These are phyloP conservation scores for Aegilops speltoides DNA, from an alignment of 176 grass and related monocot genomes.

Conservation along the genomic window DNA sequence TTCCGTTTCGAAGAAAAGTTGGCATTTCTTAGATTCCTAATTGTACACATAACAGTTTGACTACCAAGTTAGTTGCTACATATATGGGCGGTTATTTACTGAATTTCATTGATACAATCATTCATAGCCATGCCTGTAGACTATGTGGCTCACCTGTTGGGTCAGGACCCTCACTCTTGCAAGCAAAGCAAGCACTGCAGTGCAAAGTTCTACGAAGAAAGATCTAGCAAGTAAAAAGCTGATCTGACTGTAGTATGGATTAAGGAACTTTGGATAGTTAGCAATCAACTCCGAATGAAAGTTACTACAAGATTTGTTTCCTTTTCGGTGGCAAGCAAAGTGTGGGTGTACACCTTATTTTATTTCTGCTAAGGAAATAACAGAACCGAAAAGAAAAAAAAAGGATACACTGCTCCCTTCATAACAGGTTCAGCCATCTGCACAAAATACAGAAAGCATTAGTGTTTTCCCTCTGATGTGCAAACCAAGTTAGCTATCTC, in stretches of 20 bases:
- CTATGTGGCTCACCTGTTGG: slow-evolving; percentile 68
- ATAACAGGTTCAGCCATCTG: slow-evolving; percentile 90
- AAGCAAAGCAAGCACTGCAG: slow-evolving; percentile 67
- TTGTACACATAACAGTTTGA: neutral
- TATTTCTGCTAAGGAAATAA: neutral
- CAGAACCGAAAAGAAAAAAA: neutral
- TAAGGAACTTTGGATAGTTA: slow-evolving; percentile 44
- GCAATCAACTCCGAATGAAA: neutral
- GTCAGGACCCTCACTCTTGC: slow-evolving; percentile 68
- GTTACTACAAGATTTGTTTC: neutral
- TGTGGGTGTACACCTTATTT: neutral
- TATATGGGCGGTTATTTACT: neutral
- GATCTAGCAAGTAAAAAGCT: slow-evolving; percentile 84
- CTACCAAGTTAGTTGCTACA: neutral
- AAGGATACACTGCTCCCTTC: slow-evolving; percentile 90
- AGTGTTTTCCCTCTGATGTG: too few relatives aligned
- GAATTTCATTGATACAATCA: slow-evolving; percentile 13
- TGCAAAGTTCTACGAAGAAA: slow-evolving; percentile 76
- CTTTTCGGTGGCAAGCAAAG: neutral
- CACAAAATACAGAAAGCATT: slow-evolving; percentile 24
- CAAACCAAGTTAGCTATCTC: slow-evolving; percentile 5
- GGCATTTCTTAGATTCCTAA: neutral
- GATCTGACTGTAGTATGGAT: slow-evolving; percentile 68
- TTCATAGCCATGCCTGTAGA: slow-evolving; percentile 8
- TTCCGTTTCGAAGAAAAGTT: too few relatives aligned